Evolutionary conservation across 176 grass and related monocot genomes (phyloP), one percentile per base, ranked within the genome.

Genomic region (Dactylis glomerata): DNA sequence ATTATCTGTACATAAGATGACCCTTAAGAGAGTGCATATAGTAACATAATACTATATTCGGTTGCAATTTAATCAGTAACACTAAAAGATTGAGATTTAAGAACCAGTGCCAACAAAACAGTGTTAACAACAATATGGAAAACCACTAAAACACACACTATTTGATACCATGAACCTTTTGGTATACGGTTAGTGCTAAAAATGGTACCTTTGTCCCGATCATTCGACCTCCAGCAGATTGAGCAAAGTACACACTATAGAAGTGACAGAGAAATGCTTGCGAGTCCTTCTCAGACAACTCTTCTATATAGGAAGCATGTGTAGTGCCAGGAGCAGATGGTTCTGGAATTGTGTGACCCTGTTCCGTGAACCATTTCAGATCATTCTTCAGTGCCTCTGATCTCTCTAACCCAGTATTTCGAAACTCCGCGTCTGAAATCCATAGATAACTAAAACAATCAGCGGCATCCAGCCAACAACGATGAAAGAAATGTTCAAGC

Each of bases 251-350:
- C 20, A 92, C 75, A 30, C 96, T 99, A 50, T 99, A 99, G 79
- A 96, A 99, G 76, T 99, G 96, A 47, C 96, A 96, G 51, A 99
- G 96, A 78, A 99, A 99, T 63, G 96, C 93, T 89, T 92, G 93
- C 34, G 96, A 90, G 24, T 99, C 88, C 50, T 89, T 94, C 73
- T 96, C 86, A 19, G 96, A 87, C 42, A 99, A 57, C 81, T 92
- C 89, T 84, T 96, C 87, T 68, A 99, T 85, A 73, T 94, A 93
- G 55, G 36, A 47, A 73, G 96, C 81, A 82, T 96, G 94, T 46
- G 87, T 85, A 22, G 81, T 85, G 30, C 96, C 96, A 75, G 93
- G 87, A 73, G 42, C 68, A 68, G 89, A 88, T 76, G 93, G 88
- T 84, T 99, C 91, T 50, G 93, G 96, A 88, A 99, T 91, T 50